phyloP scores from a whole-genome alignment of 225 moss, liverwort and hornwort species.

The Lunularia cruciata region DNA sequence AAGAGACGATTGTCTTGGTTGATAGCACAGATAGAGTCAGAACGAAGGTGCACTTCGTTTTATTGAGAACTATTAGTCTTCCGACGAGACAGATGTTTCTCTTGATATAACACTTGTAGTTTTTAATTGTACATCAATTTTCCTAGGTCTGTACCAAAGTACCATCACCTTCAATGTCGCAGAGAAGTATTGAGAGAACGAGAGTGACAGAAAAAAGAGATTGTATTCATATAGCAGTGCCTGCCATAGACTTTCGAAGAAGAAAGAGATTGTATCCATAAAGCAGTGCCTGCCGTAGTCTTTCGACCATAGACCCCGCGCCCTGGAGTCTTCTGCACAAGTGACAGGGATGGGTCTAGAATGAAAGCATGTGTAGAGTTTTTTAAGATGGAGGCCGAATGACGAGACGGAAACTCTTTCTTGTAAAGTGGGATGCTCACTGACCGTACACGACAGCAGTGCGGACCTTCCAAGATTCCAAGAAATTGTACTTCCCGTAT shows the following conservation, averaged over 20 bases:
- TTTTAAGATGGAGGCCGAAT: neutral
- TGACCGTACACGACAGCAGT: neutral
- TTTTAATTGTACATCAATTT: conserved; percentile 42
- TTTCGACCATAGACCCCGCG: conserved; percentile 7
- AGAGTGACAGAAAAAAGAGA: neutral
- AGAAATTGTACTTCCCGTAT: neutral
- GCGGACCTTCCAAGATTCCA: conserved; percentile 5
- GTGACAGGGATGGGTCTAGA: conserved; percentile 6
- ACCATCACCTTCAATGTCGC: neutral
- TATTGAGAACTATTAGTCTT: neutral
- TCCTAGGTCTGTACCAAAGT: conserved; percentile 42
- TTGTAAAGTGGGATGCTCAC: neutral
- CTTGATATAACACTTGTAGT: conserved; percentile 16
- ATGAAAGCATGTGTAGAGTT: conserved; percentile 8
- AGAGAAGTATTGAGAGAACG: neutral
- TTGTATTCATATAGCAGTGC: conserved; percentile 18
- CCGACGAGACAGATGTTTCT: conserved; percentile 19
- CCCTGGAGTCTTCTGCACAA: conserved; percentile 2
- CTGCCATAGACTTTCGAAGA: conserved; percentile 1
- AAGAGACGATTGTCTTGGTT: neutral
- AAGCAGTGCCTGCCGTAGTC: neutral
- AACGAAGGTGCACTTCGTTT: conserved; percentile 1
- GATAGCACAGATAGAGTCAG: neutral
- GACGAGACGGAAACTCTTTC: neutral
- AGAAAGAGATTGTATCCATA: conserved; percentile 5